These are phyloP conservation scores for Ambrosiella xylebori DNA, from an alignment of 2,329 filamentous ascomycete genomes.

Conservation along the genomic window DNA sequence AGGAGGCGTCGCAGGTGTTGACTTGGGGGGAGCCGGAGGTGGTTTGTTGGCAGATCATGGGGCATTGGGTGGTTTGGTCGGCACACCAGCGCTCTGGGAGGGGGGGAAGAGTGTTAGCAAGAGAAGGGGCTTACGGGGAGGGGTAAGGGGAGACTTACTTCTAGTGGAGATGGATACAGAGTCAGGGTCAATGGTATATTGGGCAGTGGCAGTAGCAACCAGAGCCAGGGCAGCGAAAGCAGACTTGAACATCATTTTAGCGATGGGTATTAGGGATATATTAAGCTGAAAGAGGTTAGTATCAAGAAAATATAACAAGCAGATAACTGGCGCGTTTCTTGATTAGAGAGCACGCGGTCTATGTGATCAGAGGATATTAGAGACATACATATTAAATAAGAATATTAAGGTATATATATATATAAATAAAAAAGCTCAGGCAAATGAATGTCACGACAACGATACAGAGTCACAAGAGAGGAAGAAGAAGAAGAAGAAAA, in stretches of 20 bases:
- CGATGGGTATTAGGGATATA: neutral
- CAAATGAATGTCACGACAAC: neutral
- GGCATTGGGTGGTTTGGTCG: slow-evolving; percentile 46
- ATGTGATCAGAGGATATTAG: neutral
- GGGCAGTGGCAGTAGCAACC: slow-evolving; percentile 33
- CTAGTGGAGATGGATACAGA: slow-evolving; percentile 35
- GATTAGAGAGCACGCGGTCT: too few relatives aligned
- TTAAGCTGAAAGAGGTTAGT: neutral
- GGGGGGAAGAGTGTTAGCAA: neutral
- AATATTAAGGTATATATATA: neutral
- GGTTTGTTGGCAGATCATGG: slow-evolving; percentile 51
- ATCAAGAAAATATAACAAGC: neutral
- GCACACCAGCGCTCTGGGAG: slow-evolving; percentile 44
- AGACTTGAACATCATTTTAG: slow-evolving; percentile 2
- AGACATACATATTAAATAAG: neutral
- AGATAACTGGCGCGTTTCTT: too few relatives aligned
- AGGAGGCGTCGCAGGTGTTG: slow-evolving; percentile 49
- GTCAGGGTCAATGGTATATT: slow-evolving; percentile 45
- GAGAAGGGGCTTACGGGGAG: neutral
- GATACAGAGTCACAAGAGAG: neutral
- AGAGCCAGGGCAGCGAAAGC: slow-evolving; percentile 28
- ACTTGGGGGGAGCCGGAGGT: slow-evolving; percentile 31
- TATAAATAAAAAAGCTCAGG: neutral
- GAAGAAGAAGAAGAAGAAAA: too few relatives aligned
- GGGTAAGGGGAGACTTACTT: slow-evolving; percentile 26